Base-by-base conservation (phyloP, 805 yeast genomes). In the Metschnikowia matae region DNA sequence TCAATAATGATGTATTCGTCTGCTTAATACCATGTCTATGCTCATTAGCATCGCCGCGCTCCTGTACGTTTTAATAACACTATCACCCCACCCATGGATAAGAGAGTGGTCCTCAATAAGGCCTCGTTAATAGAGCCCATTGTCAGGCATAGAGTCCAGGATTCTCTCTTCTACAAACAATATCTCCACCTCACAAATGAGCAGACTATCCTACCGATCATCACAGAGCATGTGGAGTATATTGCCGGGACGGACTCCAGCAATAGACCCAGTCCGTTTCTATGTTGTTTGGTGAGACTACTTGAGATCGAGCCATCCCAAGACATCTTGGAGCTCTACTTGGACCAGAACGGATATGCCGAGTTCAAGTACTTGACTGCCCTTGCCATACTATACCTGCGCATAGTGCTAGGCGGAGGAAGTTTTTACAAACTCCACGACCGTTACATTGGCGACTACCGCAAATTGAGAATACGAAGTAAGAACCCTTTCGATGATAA, bases 321-420 rank as follows among this genome's bases (percentile, higher is more conserved):
- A 10, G 87, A 81, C 4, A 80, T 88, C 4, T 61, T 87, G 2
- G 61, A 69, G 15, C 76, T 82, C 48, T 76, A 80, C 54, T 67
- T 85, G 11, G 64, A 64, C 2, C 94, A 91, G 58, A 68, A 73
- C 45, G 82, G 84, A 49, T 65, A 58, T 51, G 58, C 64, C 29
- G 68, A 68, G 54, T 91, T 91, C 76, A 88, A 89, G 65, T 90
- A 89, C 61, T 66, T 89, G 44, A 81, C 86, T 1, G 85, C 87
- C 1, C 62, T 92, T 49, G 80, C 83, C 0, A 74, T 91, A 32
- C 60, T 86, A n/a, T 91, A 87, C 62, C 64, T 77, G 11, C 65
- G 94, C 48, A 59, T 83, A 49, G 74, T 78, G 3, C 78, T 83
- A 2, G 31, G 23, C 31, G 40, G 48, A 4, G 50, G 50, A 32